phyloP scores from a whole-genome alignment of 2,329 filamentous ascomycete genomes.

The Chaetomium strumarium region DNA sequence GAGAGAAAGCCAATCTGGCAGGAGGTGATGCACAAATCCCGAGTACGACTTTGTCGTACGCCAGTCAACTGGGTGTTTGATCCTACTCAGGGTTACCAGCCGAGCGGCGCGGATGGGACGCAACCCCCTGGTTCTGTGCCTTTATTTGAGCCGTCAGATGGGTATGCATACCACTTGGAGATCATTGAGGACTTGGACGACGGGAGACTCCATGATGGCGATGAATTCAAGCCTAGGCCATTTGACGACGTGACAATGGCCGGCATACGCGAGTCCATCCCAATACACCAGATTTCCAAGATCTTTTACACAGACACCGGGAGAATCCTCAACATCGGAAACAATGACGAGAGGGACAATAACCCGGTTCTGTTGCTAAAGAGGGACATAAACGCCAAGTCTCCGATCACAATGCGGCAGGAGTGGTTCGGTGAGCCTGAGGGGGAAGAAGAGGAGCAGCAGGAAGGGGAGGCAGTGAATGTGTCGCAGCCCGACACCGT shows the following conservation, averaged over 20 bases:
- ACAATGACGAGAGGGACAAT: conserved; percentile 54
- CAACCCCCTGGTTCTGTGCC: background rate
- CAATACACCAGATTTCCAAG: conserved; percentile 63
- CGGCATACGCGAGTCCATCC: conserved; percentile 49
- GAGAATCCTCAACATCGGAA: conserved; percentile 73
- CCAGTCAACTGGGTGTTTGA: conserved; percentile 50
- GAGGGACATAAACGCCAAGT: conserved; percentile 58
- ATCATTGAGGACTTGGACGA: conserved; percentile 74
- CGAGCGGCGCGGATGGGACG: conserved; percentile 4
- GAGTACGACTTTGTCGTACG: conserved; percentile 70
- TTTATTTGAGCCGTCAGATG: conserved; percentile 21
- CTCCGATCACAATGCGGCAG: conserved; percentile 42
- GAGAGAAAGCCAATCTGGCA: conserved; percentile 78
- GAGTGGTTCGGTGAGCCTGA: conserved; percentile 20
- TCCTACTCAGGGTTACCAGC: conserved; percentile 29
- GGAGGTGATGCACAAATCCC: conserved; percentile 90
- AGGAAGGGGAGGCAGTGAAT: background rate
- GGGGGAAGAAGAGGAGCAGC: background rate
- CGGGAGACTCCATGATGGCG: conserved; percentile 45
- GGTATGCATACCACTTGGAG: conserved; percentile 72
- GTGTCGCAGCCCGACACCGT: conserved; percentile 17
- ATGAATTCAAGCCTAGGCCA: conserved; percentile 27
- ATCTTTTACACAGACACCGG: conserved; percentile 92
- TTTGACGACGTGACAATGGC: conserved; percentile 39
- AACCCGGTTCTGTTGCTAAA: conserved; percentile 71